A percentile compares a stretch with the other conserved stretches of the same genome.
Conservation (phyloP, 2,329 filamentous ascomycete genomes). For the Aureobasidium musti region DNA sequence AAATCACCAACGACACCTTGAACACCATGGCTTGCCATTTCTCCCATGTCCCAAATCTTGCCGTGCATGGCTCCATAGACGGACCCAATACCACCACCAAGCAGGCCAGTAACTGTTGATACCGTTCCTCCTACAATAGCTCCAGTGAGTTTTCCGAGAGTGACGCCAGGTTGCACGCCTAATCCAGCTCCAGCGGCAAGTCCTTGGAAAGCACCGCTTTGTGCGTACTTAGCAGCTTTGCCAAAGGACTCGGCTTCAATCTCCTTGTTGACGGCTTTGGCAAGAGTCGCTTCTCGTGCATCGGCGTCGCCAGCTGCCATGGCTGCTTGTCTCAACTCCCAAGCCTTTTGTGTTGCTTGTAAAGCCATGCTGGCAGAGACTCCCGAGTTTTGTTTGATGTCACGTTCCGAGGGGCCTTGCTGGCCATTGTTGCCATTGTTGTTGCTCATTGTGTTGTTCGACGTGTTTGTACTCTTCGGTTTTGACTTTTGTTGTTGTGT, state of each 20-base stretch:
- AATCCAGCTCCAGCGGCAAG: slow-evolving; percentile 45
- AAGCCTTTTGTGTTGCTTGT: slow-evolving; percentile 44
- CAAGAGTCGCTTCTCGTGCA: slow-evolving; percentile 45
- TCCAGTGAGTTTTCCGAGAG: slow-evolving; percentile 42
- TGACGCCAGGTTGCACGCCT: slow-evolving; percentile 43
- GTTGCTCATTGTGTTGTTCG: not conserved
- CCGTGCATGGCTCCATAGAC: slow-evolving; percentile 43
- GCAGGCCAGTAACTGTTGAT: slow-evolving; percentile 41
- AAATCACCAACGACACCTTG: slow-evolving; percentile 41
- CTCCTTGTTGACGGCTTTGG: slow-evolving; percentile 46
- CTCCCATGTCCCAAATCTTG: slow-evolving; percentile 43
- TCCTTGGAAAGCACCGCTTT: slow-evolving; percentile 45
- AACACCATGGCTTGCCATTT: slow-evolving; percentile 44
- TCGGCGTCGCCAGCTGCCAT: slow-evolving; percentile 45
- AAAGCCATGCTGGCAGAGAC: slow-evolving; percentile 44
- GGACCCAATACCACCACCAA: slow-evolving; percentile 43
- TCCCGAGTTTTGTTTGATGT: slow-evolving; percentile 45
- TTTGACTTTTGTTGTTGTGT: not conserved
- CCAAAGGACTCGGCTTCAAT: slow-evolving; percentile 48
- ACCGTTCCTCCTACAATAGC: slow-evolving; percentile 42
- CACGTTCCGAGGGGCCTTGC: slow-evolving; percentile 39
- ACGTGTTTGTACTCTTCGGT: not conserved
- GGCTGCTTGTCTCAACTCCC: slow-evolving; percentile 45
- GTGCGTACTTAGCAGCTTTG: slow-evolving; percentile 46
- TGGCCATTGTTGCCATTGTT: not conserved